These are phyloP conservation scores for Gynochthodes officinalis DNA, from an alignment of 257 asterid genomes.

Conservation along the genomic window DNA sequence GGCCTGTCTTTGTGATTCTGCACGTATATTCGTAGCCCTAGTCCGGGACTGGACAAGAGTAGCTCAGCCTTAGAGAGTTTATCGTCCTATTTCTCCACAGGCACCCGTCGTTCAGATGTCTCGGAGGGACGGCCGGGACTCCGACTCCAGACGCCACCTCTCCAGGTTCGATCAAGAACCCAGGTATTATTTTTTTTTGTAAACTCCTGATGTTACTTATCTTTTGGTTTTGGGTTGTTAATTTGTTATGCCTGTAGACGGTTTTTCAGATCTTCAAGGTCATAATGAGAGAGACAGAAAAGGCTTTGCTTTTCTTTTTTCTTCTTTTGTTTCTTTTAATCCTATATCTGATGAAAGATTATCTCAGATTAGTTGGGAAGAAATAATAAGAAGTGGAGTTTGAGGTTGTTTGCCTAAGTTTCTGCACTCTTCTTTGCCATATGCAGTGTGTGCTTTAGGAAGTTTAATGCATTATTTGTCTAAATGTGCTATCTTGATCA, in stretches of 20 bases:
- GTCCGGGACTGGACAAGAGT: background rate
- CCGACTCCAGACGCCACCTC: constrained; percentile 65
- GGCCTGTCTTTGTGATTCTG: too few species aligned
- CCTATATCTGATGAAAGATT: background rate
- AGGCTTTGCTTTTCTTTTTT: background rate
- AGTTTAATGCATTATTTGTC: background rate
- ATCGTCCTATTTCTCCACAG: background rate
- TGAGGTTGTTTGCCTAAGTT: background rate
- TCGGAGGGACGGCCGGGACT: constrained; percentile 64
- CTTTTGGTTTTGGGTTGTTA: background rate
- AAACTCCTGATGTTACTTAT: background rate
- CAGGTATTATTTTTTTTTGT: constrained; percentile 38
- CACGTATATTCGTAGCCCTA: background rate
- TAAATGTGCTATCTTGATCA: background rate
- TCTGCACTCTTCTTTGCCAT: background rate
- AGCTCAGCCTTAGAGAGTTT: background rate
- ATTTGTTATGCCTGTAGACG: background rate
- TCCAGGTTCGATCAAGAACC: constrained; percentile 82
- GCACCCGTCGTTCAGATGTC: constrained; percentile 38
- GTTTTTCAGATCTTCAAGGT: background rate
- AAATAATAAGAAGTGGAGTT: background rate
- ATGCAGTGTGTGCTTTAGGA: background rate
- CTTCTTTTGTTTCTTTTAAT: background rate
- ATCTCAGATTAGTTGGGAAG: background rate
- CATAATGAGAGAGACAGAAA: background rate